A percentile compares a stretch with the other conserved stretches of the same genome.
Evolutionary conservation across 805 yeast species (phyloP).

Genomic region (Metschnikowia arizonensis): DNA sequence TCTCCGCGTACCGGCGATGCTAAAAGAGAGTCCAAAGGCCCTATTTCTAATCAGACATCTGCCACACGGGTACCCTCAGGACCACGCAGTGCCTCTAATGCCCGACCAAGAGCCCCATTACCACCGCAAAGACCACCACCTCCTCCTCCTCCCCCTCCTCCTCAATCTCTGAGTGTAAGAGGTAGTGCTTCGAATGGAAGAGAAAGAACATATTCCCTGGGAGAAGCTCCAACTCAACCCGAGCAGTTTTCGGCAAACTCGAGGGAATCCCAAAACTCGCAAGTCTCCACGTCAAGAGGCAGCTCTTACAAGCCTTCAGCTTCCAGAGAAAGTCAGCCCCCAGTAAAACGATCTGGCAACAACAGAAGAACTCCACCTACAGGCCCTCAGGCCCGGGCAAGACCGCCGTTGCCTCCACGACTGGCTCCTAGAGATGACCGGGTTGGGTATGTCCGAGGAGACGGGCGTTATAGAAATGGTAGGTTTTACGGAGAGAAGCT

Average conservation of each 20-base stretch:
- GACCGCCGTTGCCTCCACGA: conserved; percentile 15
- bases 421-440: conserved; percentile 10
- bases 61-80: neutral
- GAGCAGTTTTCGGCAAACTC: conserved; percentile 3
- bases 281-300: neutral
- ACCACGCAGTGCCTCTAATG: neutral
- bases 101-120: conserved; percentile 20
- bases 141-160: too few relatives aligned
- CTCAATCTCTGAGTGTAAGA: conserved; percentile 6
- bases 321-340: neutral
- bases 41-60: neutral
- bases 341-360: neutral
- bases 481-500: conserved; percentile 6
- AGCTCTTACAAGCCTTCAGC: neutral
- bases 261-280: neutral
- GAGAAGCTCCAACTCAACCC: conserved; percentile 2
- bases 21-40: neutral
- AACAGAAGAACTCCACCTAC: neutral
- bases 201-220: conserved; percentile 8
- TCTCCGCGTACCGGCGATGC: neutral
- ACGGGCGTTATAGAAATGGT: conserved; percentile 9
- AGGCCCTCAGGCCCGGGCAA: neutral
- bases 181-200: conserved; percentile 8
- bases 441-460: conserved; percentile 13
- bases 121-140: conserved; percentile 22